Evolutionary conservation across 257 asterid species (phyloP), one percentile per base, ranked within the genome.

Genomic region (Rubia yunnanensis): DNA sequence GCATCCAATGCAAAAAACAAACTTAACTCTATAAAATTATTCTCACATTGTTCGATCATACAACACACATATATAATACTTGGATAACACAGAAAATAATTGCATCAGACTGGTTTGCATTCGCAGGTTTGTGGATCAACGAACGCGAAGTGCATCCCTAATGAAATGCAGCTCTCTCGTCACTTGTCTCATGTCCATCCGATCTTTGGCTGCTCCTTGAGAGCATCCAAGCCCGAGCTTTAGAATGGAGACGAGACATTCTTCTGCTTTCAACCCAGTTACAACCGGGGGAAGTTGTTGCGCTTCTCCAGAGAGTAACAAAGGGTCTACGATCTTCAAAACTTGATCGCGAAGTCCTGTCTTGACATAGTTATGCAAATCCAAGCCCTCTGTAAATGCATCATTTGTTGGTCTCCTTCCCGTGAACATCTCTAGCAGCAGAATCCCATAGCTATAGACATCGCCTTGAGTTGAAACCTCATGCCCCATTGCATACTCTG

Each of bases 401-500:
- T 82, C 76, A 2, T 84, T 82, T 0, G 94, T 91, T 0, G 96
- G 98, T 15, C 95, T 86, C 70, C 75, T 91, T 26, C 95, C 88
- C 5, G 88, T 79, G 28, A 83, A 72, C 18, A 86, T 88, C 78
- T 91, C 98, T 30, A 88, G 23, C 44, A 91, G 8, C 24, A 91
- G 76, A 24, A 88, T 89, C 4, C 95, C 96, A 5, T 46, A 84
- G 69, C 96, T 88, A 38, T 82, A 88, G 1, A 88, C 96, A 65
- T 91, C 96, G 35, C 96, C 96, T 67, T 86, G 65, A 20, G 88
- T 73, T 41, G 98, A 91, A 17, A 95, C 95, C 41, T 76, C 75
- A 67, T 65, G 88, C 56, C 96, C 98, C 94, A 86, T 88, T 78
- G 92, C 98, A 62, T 88, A 91, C 66, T 91, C 98, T 88, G 78